A percentile compares a stretch with the other conserved stretches of the same genome.
Conservation (phyloP, 164 flowering plant genomes). For the Macadamia integrifolia region DNA sequence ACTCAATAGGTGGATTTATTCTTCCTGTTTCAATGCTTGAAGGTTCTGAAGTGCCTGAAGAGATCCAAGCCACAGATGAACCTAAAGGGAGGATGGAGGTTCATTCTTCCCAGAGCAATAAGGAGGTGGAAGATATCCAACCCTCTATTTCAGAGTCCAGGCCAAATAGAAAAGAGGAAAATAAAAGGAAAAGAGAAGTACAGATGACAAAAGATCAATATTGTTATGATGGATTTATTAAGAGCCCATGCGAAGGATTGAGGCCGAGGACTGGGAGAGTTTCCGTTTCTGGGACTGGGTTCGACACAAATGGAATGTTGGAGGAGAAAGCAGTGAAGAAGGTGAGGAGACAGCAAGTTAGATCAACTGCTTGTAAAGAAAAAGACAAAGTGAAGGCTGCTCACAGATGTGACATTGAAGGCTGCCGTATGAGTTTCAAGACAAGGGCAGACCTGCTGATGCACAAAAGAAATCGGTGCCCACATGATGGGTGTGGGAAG, state of each 20-base stretch:
- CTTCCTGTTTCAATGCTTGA: conserved; percentile 10
- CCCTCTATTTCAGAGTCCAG: conserved; percentile 9
- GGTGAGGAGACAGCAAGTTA: conserved; percentile 14
- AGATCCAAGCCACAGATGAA: conserved; percentile 3
- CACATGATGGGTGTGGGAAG: conserved; percentile 68
- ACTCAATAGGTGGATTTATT: conserved; percentile 1
- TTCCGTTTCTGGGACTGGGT: conserved; percentile 8
- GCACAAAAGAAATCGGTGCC: conserved; percentile 69
- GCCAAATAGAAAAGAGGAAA: conserved; percentile 13
- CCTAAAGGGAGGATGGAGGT: background rate
- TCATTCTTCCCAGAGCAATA: conserved; percentile 15
- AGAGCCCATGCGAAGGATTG: conserved; percentile 90
- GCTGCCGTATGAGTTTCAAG: conserved; percentile 65
- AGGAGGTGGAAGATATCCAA: conserved; percentile 12
- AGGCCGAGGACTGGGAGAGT: conserved; percentile 53
- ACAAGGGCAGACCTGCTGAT: conserved; percentile 51
- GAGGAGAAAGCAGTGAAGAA: conserved; percentile 22
- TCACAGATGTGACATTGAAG: conserved; percentile 60
- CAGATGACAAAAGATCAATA: conserved; percentile 17
- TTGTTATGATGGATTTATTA: conserved; percentile 31
- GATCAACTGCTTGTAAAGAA: conserved; percentile 11
- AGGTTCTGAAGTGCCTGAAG: conserved; percentile 11
- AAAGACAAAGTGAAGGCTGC: conserved; percentile 18
- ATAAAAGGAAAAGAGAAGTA: conserved; percentile 44
- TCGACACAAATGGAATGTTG: background rate